A percentile compares a stretch with the other conserved stretches of the same genome.
These are phyloP conservation scores for Volvox carteri DNA, from an alignment of 163 green algal species.

Conservation along the genomic window DNA sequence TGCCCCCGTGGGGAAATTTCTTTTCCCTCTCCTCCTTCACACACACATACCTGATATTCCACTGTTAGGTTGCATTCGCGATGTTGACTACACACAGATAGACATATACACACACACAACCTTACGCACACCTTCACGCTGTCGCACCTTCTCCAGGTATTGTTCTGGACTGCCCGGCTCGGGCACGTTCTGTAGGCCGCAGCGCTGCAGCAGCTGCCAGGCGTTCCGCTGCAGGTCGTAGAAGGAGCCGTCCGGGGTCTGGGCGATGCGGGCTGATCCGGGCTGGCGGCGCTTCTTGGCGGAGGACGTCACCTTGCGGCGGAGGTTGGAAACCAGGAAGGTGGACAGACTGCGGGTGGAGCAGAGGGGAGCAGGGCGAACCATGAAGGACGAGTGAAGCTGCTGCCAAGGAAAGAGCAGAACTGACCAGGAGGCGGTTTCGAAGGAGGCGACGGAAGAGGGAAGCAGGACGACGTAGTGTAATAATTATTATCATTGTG, in stretches of 20 bases:
- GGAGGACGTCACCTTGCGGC: conserved; percentile 92
- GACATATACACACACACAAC: too few species aligned
- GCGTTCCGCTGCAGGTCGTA: conserved; percentile 96
- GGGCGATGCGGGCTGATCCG: conserved; percentile 82
- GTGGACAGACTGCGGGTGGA: conserved; percentile 82
- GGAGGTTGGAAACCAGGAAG: conserved; percentile 95
- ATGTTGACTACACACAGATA: too few species aligned
- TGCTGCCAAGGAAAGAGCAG: too few species aligned
- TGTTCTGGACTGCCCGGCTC: conserved; percentile 65
- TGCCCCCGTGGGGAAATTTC: too few species aligned
- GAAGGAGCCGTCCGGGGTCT: conserved; percentile 98
- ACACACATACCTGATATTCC: background rate
- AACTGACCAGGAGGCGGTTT: too few species aligned
- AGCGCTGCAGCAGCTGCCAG: conserved; percentile 80
- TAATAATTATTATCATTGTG: too few species aligned
- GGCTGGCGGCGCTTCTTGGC: conserved; percentile 93
- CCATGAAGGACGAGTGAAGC: too few species aligned
- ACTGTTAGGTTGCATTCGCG: too few species aligned
- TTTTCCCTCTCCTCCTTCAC: background rate
- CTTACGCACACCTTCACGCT: too few species aligned
- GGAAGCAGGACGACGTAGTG: background rate
- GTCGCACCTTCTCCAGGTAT: conserved; percentile 54
- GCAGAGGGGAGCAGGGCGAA: background rate
- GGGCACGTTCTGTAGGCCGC: conserved; percentile 77
- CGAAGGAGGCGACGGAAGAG: too few species aligned